Evolutionary conservation across 2,329 filamentous ascomycete genomes (phyloP).

Genomic region (Aspergillus brunneoviolaceus): DNA sequence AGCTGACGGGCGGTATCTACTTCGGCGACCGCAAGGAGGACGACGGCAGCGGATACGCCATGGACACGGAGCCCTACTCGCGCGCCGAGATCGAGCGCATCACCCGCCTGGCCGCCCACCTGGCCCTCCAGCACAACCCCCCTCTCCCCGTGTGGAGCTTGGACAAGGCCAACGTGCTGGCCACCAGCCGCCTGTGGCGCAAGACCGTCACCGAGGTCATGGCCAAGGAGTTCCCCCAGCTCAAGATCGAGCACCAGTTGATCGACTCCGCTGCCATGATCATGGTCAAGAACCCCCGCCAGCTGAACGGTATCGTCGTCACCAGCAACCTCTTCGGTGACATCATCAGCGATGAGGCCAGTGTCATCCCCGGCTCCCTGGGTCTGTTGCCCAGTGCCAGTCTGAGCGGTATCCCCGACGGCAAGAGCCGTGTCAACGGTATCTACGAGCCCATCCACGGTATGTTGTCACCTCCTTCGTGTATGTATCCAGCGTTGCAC

Average conservation of each 20-base stretch:
- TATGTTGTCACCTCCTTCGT: slow-evolving; percentile 39
- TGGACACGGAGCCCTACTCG: slow-evolving; percentile 86
- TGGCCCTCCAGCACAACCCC: slow-evolving; percentile 74
- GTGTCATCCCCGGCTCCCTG: slow-evolving; percentile 87
- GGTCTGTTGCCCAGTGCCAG: slow-evolving; percentile 86
- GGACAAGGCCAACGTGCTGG: slow-evolving; percentile 96
- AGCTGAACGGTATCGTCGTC: slow-evolving; percentile 85
- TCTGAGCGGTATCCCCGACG: slow-evolving; percentile 81
- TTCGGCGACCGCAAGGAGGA: slow-evolving; percentile 85
- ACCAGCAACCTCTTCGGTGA: slow-evolving; percentile 95
- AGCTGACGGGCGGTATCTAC: slow-evolving; percentile 91
- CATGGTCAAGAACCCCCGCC: slow-evolving; percentile 89
- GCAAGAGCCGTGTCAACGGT: slow-evolving; percentile 80
- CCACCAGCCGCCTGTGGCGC: slow-evolving; percentile 85
- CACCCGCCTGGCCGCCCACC: slow-evolving; percentile 73
- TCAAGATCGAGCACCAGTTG: slow-evolving; percentile 82
- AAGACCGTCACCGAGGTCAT: slow-evolving; percentile 83
- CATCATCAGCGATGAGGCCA: slow-evolving; percentile 93
- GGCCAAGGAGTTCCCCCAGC: slow-evolving; percentile 81
- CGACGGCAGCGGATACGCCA: slow-evolving; percentile 70
- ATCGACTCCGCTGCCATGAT: slow-evolving; percentile 98
- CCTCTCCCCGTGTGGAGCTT: slow-evolving; percentile 79
- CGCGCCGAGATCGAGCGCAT: slow-evolving; percentile 84
- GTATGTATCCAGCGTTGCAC: background rate
- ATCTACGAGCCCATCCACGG: slow-evolving; percentile 98